Percentiles rank a stretch among this genome's conserved stretches.
phyloP scores from a whole-genome alignment of 331 rosid species.

The Malus hybrid region DNA sequence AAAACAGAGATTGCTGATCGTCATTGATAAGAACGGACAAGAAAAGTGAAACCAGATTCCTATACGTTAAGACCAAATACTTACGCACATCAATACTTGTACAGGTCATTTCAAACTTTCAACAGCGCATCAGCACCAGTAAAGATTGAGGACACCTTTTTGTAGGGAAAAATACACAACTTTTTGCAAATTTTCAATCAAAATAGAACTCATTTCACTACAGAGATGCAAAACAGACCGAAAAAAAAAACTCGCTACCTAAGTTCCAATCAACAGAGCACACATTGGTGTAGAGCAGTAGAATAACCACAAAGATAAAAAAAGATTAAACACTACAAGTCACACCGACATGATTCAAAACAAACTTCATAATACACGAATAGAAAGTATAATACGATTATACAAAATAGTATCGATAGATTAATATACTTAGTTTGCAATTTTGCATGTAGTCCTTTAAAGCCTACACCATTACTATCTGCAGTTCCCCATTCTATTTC shows the following conservation, averaged over 20 bases:
- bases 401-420: too few species aligned
- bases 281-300: background rate
- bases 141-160: background rate
- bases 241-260: background rate
- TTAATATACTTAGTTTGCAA: too few species aligned
- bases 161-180: too few species aligned
- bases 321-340: background rate
- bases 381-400: background rate
- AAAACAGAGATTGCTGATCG: slow-evolving; percentile 2
- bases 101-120: background rate
- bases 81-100: background rate
- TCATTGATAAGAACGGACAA: slow-evolving; percentile 1
- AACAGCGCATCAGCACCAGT: background rate
- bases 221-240: too few species aligned
- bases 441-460: background rate
- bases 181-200: too few species aligned
- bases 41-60: background rate
- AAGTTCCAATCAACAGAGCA: background rate
- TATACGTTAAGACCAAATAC: background rate
- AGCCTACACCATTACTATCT: background rate
- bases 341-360: background rate
- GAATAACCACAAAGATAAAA: background rate
- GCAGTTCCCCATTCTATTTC: background rate
- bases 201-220: too few species aligned
- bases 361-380: background rate